These are phyloP conservation scores for Candida peoriensis DNA, from an alignment of 805 yeast species.

Conservation along the genomic window DNA sequence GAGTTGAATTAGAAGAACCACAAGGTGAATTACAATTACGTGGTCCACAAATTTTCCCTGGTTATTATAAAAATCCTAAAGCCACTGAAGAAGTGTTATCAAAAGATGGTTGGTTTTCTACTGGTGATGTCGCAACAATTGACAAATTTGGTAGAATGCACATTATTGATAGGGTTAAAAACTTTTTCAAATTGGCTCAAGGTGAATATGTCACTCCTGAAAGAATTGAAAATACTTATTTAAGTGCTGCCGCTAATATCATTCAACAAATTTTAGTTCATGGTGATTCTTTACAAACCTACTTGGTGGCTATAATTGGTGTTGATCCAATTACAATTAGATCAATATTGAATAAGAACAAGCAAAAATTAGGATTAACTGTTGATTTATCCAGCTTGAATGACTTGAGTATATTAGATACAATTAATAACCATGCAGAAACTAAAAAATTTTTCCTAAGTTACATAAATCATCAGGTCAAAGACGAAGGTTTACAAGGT, in stretches of 20 bases:
- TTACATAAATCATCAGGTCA: constrained; percentile 6
- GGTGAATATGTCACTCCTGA: constrained; percentile 66
- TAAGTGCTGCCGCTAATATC: constrained; percentile 35
- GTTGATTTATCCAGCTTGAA: constrained; percentile 2
- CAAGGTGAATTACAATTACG: constrained; percentile 47
- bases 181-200: constrained; percentile 49
- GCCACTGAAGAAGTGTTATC: constrained; percentile 42
- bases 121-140: constrained; percentile 54
- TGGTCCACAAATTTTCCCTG: constrained; percentile 50
- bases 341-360: constrained; percentile 7
- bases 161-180: constrained; percentile 53
- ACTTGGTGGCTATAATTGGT: constrained; percentile 50
- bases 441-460: constrained; percentile 8
- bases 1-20: constrained; percentile 22
- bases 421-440: constrained; percentile 1
- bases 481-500: constrained; percentile 33
- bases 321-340: constrained; percentile 35
- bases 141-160: constrained; percentile 39
- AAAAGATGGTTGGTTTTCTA: constrained; percentile 48
- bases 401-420: constrained; percentile 6
- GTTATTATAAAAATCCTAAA: constrained; percentile 43
- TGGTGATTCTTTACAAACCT: constrained; percentile 49
- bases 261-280: constrained; percentile 46
- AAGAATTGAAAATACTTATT: constrained; percentile 52
- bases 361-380: not conserved